Conservation (phyloP, 305 asterid species). For the Rubia occidens region DNA sequence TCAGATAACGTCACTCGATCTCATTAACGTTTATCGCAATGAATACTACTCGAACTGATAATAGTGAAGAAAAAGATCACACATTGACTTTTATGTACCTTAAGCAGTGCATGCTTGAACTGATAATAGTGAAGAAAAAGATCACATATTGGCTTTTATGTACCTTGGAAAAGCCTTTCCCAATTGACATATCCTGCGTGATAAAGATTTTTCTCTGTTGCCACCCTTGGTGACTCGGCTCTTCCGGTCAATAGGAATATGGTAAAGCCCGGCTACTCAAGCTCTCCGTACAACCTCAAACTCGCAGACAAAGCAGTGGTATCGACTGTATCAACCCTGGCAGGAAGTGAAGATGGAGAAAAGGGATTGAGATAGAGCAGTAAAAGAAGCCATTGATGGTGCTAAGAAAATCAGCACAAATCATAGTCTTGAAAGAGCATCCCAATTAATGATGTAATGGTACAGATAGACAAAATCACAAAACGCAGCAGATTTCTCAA, state of each 20-base stretch:
- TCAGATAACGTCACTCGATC: no score
- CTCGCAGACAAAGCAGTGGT: constrained; percentile 50
- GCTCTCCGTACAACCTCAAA: constrained; percentile 27
- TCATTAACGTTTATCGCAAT: no score
- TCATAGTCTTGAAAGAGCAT: background rate
- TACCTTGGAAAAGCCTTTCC: constrained; percentile 61
- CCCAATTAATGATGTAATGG: background rate
- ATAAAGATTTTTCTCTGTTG: constrained; percentile 25
- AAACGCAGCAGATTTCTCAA: no score
- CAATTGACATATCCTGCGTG: constrained; percentile 33
- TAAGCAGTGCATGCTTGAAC: no score
- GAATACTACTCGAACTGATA: no score
- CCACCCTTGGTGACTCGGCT: constrained; percentile 27
- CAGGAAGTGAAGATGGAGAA: no score
- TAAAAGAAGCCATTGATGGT: no score
- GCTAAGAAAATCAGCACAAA: constrained; percentile 10
- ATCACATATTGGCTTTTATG: background rate
- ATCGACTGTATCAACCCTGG: constrained; percentile 51
- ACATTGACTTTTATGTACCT: no score
- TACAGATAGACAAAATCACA: no score
- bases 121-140: no score
- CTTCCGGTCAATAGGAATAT: constrained; percentile 51
- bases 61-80: no score
- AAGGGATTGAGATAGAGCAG: no score
- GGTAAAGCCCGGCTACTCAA: constrained; percentile 22